Percentiles rank a stretch among this genome's conserved stretches.
Evolutionary conservation across 2,329 filamentous ascomycete species (phyloP).

Genomic region (Cladosporium colombiae): DNA sequence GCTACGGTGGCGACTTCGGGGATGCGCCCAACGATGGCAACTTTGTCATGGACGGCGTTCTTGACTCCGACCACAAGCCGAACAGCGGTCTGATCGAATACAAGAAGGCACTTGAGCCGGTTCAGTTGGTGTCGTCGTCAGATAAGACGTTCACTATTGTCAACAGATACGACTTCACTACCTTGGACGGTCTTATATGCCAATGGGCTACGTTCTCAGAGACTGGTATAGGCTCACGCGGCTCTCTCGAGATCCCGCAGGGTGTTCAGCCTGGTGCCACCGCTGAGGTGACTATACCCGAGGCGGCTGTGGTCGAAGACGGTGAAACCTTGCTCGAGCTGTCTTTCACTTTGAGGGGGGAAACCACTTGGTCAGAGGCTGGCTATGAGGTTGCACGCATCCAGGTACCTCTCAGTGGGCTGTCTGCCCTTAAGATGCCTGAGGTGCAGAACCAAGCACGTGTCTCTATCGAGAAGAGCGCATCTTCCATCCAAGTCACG

Average conservation of each 20-base stretch:
- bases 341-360: conserved; percentile 38
- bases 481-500: conserved; percentile 1
- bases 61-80: conserved; percentile 45
- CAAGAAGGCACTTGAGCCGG: conserved; percentile 48
- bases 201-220: conserved; percentile 25
- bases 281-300: conserved; percentile 25
- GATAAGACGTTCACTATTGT: conserved; percentile 31
- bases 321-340: conserved; percentile 28
- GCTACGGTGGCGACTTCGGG: conserved; percentile 48
- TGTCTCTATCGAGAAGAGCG: conserved; percentile 3
- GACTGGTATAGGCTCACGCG: conserved; percentile 22
- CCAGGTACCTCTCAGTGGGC: conserved; percentile 32
- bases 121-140: conserved; percentile 38
- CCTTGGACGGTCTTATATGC: conserved; percentile 39
- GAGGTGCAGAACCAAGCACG: background rate
- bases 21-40: conserved; percentile 43
- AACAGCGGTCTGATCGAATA: conserved; percentile 46
- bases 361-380: conserved; percentile 35
- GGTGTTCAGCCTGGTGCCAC: conserved; percentile 26
- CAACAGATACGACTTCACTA: conserved; percentile 37
- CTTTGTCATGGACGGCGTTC: conserved; percentile 49
- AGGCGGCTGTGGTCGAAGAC: background rate
- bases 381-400: conserved; percentile 42
- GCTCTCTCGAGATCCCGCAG: conserved; percentile 16
- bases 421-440: conserved; percentile 21